Base-by-base conservation (phyloP, 1,284 basidiomycete species). In the Boletus mariae region DNA sequence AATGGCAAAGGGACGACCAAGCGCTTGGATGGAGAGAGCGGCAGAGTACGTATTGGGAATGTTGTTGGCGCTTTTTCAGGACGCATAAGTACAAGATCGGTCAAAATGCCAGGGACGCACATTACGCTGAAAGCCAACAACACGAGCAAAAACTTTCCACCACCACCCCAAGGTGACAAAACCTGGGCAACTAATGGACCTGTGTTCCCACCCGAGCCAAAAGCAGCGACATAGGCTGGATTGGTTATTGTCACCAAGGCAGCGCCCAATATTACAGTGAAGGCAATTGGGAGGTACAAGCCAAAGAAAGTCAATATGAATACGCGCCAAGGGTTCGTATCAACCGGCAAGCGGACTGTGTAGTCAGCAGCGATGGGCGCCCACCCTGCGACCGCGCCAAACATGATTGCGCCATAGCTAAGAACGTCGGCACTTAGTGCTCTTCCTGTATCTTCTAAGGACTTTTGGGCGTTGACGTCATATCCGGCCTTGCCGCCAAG, bases 41-140 rank as follows among this genome's bases (percentile, higher is more conserved):
- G 78, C 73, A 4, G 80, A 80, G 59, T 84, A 83, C 11, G 80
- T 83, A 63, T 80, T 83, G 26, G 80, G 77, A 54, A 82, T 80
- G 58, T 82, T 80, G 66, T 82, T 83, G 12, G 79, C 77, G 40
- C 82, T 79, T 56, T 15, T 11, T 9, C 25, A 45, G 5, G 6
- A 17, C 2, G n/a, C 3, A 23, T 51, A 1, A 55, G 51, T 34
- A 29, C 20, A 3, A n/a, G 13, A 31, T 23, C 17, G 6, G 15
- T 11, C 45, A 48, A 45, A 35, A 31, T 15, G 11, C 4, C 31
- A 46, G 20, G 17, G 29, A 62, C 72, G 29, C 51, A 78, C 75
- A 79, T 68, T 9, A 79, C 77, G 10, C 78, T 80, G 42, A 87
- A 71, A 0, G 82, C 71, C 29, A 87, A 69, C 11, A 87, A 55